Conservation (phyloP, 23 red algal species). For the Chondrus crispus region DNA sequence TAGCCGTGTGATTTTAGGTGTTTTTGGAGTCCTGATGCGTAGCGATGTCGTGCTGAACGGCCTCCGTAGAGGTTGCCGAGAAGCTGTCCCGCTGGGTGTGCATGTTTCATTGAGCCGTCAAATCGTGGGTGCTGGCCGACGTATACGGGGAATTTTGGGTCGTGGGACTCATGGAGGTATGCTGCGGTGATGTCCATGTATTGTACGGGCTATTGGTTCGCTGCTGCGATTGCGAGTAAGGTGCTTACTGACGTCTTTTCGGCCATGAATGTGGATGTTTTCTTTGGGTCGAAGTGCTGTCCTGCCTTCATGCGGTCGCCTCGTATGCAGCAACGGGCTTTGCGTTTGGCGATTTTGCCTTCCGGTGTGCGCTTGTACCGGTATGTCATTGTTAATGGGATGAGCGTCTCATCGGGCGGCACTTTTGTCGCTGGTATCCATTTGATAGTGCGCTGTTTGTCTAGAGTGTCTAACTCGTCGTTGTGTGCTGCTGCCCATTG, state of each 20-base stretch:
- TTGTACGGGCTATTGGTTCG: neutral
- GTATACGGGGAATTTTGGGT: neutral
- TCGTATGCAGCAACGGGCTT: neutral
- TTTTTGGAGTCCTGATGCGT: neutral
- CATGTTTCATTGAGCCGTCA: neutral
- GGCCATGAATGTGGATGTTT: neutral
- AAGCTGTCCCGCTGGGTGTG: neutral
- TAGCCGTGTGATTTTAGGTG: neutral
- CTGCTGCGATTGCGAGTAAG: neutral
- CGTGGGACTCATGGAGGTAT: constrained; percentile 1
- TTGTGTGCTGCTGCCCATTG: neutral
- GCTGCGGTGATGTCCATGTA: constrained; percentile 26
- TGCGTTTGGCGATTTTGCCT: neutral
- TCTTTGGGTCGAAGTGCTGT: neutral
- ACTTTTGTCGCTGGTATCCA: neutral
- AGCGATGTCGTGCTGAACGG: neutral
- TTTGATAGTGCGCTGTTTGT: neutral
- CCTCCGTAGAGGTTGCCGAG: neutral
- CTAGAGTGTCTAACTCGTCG: neutral
- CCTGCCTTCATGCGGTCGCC: neutral
- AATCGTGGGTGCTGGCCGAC: neutral
- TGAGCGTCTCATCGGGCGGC: neutral
- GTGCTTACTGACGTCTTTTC: neutral
- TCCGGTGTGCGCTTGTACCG: neutral
- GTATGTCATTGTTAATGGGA: neutral